phyloP scores from a whole-genome alignment of 768 basidiomycete species.

The Tylopilus balloui region DNA sequence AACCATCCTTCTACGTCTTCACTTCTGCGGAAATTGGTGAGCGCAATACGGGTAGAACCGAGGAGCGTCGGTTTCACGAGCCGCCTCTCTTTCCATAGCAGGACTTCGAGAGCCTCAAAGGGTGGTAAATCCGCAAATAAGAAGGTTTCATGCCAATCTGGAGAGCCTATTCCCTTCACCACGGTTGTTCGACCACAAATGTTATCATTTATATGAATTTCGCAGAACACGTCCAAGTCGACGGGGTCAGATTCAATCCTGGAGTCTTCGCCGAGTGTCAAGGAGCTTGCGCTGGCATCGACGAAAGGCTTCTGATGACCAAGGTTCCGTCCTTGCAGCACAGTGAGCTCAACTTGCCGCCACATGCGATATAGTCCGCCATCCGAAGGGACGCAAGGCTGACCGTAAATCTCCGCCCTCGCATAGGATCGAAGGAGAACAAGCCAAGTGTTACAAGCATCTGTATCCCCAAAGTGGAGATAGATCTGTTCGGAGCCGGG shows the following conservation, averaged over 20 bases:
- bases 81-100: slow-evolving; percentile 68
- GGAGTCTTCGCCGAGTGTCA: slow-evolving; percentile 30
- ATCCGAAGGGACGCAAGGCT: slow-evolving; percentile 47
- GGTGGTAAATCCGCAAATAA: slow-evolving; percentile 72
- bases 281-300: slow-evolving; percentile 22
- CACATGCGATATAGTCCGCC: slow-evolving; percentile 85
- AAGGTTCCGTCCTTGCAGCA: slow-evolving; percentile 72
- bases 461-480: slow-evolving; percentile 62
- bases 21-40: slow-evolving; percentile 68
- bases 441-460: slow-evolving; percentile 69
- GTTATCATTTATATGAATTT: slow-evolving; percentile 65
- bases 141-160: slow-evolving; percentile 84
- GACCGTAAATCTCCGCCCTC: slow-evolving; percentile 73
- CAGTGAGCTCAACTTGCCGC: slow-evolving; percentile 71
- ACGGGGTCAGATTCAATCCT: slow-evolving; percentile 45
- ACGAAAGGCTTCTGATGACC: slow-evolving; percentile 44
- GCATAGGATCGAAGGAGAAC: slow-evolving; percentile 79
- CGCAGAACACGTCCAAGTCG: slow-evolving; percentile 73
- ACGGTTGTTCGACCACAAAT: slow-evolving; percentile 72
- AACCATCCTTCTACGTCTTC: slow-evolving; percentile 83
- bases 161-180: slow-evolving; percentile 59
- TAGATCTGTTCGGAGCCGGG: slow-evolving; percentile 62
- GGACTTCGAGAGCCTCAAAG: slow-evolving; percentile 64
- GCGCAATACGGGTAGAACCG: slow-evolving; percentile 60
- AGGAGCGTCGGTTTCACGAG: slow-evolving; percentile 49